Evolutionary conservation across 208 protist species (phyloP), one percentile per base, ranked within the genome.

Genomic region (Entamoeba dispar): DNA sequence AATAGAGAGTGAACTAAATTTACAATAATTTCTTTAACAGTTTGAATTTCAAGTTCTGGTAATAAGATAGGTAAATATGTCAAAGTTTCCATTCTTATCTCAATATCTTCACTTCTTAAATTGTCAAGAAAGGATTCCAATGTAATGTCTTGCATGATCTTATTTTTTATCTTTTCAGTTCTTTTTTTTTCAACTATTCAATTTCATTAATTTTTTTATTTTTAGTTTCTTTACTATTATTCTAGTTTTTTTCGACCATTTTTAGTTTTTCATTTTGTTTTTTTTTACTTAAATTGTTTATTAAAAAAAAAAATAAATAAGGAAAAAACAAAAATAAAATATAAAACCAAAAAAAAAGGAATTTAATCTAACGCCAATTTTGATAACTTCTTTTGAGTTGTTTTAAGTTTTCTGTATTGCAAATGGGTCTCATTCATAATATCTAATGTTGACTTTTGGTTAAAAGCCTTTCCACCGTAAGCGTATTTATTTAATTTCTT

Each of bases 401-500:
- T 69, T 27, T 69, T 69, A 27, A 69, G 55, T 69, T 69, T 69
- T 69, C 55, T 69, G 55, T 69, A 69, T 69, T 69, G 55, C 5
- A 69, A 69, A 27, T 69, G 55, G 5, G 55, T n/a, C 55, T 69
- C 55, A 27, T 69, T 69, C 3, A 69, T 69, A 15, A 69, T 27
- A 27, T 69, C 55, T 4, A 69, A n/a, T 8, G 55, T 69, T 27
- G 14, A 15, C 5, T 27, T 69, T 69, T 69, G 55, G 14, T 27
- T 27, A 69, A 69, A 69, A 69, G 92, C 92, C 92, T 93, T 90
- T 61, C 92, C 92, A 43, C 47, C 92, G 7, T 50, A 93, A 14
- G 92, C 92, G 92, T 55, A 93, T 15, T 93, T 52, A 27, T 92
- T 73, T 27, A 31, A 8, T 50, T 34, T 55, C 50, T 93, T 94